Percentiles rank a stretch among this genome's conserved stretches.
phyloP scores from a whole-genome alignment of 352 stramenopile genomes.

The Poterioochromonas sp. region DNA sequence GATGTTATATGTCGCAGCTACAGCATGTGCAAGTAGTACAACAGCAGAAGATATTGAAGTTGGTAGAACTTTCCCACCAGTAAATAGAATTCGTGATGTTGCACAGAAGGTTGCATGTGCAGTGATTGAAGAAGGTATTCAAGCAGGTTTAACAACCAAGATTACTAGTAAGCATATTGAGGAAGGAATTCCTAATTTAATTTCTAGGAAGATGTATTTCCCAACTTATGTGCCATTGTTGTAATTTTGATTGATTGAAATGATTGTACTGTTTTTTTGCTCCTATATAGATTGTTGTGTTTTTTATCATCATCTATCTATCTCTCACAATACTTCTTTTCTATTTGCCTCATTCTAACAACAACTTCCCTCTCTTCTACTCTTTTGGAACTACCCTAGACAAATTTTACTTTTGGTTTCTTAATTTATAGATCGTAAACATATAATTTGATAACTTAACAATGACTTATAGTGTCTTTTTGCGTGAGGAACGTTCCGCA shows the following conservation, averaged over 20 bases:
- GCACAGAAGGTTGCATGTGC: slow-evolving; percentile 67
- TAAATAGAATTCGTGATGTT: slow-evolving; percentile 68
- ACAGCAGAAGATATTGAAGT: slow-evolving; percentile 62
- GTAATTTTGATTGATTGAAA: background rate
- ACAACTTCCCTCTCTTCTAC: too few species aligned
- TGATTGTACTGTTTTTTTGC: too few species aligned
- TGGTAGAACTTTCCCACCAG: slow-evolving; percentile 67
- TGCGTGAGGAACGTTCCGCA: too few species aligned
- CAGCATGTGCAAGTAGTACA: slow-evolving; percentile 45
- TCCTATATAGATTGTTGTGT: too few species aligned
- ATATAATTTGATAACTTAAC: too few species aligned
- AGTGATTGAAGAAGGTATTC: slow-evolving; percentile 46
- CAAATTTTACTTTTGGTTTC: too few species aligned
- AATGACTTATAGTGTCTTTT: too few species aligned
- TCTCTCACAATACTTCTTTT: too few species aligned
- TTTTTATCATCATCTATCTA: too few species aligned
- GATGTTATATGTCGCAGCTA: slow-evolving; percentile 45
- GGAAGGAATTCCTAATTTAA: background rate
- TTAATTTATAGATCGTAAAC: too few species aligned
- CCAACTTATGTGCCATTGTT: slow-evolving; percentile 12
- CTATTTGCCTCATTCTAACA: too few species aligned
- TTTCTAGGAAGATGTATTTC: slow-evolving; percentile 27
- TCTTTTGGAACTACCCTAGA: too few species aligned
- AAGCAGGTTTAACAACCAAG: slow-evolving; percentile 12
- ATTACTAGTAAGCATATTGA: background rate